Base-by-base conservation (phyloP, 169 alveolate genomes). In the Neospora caninum region DNA sequence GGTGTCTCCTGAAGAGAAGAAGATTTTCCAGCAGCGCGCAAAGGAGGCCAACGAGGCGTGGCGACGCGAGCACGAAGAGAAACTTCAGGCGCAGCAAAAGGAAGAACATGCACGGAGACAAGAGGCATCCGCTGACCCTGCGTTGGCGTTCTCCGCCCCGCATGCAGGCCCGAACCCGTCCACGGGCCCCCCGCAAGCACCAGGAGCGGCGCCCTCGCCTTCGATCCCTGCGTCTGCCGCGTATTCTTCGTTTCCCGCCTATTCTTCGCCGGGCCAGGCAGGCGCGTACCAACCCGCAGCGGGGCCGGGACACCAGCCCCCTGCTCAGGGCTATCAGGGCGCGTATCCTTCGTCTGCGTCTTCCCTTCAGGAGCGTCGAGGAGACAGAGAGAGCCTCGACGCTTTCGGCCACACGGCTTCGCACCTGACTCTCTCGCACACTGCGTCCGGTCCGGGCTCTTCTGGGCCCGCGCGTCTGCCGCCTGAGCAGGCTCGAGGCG, bases 41-140 rank as follows among this genome's bases (percentile, higher is more conserved):
- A 67, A 88, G 38, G 94, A 80, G 43, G 94, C 94, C 16, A 92
- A 92, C 53, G 94, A 80, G 53, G 94, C 94, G 6, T 92, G 94
- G 94, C 80, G 80, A 43, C 70, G 73, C 31, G 80, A 78, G 83
- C 80, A 78, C 64, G 67, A 34, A 70, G 91, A 78, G 82, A 87
- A 91, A 69, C 67, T 38, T 18, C 53, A 16, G 64, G 64, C 34
- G 64, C 58, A 84, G 41, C 73, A 49, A 86, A 80, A 92, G 73
- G 92, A 92, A 36, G 69, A 82, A 42, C 69, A 13, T 38, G n/a
- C 29, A 0, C 94, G 38, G 39, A 27, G 18, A n/a, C 69, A n/a
- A 78, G 86, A 78, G 7, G 1, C 73, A 29, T 22, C 73, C 73
- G 73, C 25, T 7, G 73, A 16, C 73, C 25, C 34, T 64, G 4